Percentiles rank a stretch among this genome's conserved stretches.
phyloP scores from a whole-genome alignment of 2,329 filamentous ascomycete genomes.

The Xylariaceae sp. region DNA sequence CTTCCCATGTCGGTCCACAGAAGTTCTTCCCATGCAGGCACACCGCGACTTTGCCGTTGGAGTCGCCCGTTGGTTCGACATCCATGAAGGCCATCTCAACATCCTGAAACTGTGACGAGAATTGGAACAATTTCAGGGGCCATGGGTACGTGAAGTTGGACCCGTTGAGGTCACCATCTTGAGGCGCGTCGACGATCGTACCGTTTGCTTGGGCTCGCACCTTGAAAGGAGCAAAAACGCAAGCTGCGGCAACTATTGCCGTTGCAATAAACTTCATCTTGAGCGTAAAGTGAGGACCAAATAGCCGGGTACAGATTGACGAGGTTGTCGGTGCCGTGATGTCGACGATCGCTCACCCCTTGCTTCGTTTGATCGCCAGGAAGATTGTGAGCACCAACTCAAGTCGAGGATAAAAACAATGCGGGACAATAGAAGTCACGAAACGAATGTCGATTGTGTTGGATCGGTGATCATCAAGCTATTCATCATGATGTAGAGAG shows the following conservation, averaged over 20 bases:
- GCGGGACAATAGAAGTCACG: too few relatives aligned
- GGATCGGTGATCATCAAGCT: too few relatives aligned
- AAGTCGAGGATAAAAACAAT: too few relatives aligned
- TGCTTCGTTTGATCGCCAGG: too few relatives aligned
- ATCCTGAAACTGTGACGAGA: conserved; percentile 42
- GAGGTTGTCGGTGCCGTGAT: too few relatives aligned
- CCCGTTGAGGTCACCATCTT: conserved; percentile 40
- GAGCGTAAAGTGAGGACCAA: too few relatives aligned
- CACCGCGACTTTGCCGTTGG: conserved; percentile 39
- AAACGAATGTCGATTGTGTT: too few relatives aligned
- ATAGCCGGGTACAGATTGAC: too few relatives aligned
- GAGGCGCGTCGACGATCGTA: conserved; percentile 31
- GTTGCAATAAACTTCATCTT: conserved; percentile 11
- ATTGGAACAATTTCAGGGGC: conserved; percentile 43
- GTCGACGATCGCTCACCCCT: too few relatives aligned
- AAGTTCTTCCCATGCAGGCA: conserved; percentile 55
- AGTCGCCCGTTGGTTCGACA: conserved; percentile 30
- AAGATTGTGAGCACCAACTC: too few relatives aligned
- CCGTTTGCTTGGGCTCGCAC: conserved; percentile 12
- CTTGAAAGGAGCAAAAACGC: conserved; percentile 5
- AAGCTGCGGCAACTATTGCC: conserved; percentile 16
- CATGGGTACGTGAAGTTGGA: conserved; percentile 51
- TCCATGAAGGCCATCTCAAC: conserved; percentile 56
- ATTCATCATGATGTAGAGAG: too few relatives aligned
- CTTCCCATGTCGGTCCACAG: conserved; percentile 48